Evolutionary conservation across 176 grass and related monocot genomes (phyloP), one percentile per base, ranked within the genome.

Genomic region (Raddia guianensis): DNA sequence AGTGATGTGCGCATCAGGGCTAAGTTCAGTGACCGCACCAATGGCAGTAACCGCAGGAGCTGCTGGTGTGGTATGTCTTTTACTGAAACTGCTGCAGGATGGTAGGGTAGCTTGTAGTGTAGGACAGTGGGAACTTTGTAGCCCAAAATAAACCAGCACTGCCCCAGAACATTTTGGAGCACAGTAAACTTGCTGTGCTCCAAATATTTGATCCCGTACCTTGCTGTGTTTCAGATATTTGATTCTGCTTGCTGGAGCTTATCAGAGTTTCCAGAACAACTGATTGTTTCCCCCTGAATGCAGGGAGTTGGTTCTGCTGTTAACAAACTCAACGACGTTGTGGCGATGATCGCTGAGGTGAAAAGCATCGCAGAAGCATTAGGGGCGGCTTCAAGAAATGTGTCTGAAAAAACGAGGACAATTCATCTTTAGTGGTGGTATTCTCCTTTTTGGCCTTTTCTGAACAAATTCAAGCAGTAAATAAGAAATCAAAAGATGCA

Each of bases 11-110:
- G 87, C 95, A 0, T 98, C 96, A 12, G 92, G 96, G 27, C 83
- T 98, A 77, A 95, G 92, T 56, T 88, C 96, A 63, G 96, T 98
- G 53, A 98, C 92, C 3, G 90, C 96, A 73, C 96, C 90, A 20
- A 93, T 95, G 92, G 96, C 96, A 48, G 79, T 95, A 66, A 90
- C 88, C 5, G 90, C 92, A 49, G 96, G 95, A 87, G 96, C 92
- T 32, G 81, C 96, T 4, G 96, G 96, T 5, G 92, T 98, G 88
- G 95, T 98, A 89, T 37, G 21, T 76, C 57, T 52, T 3, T 43
- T n/a, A 62, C 80, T 54, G 16, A 62, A 86, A 52, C 20, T 64
- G 47, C 15, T 40, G 49, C 3, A 8, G 13, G 66, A 33, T 50
- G 4, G 33, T 34, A 57, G 48, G 33, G 9, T 8, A 74, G 54